Base-by-base conservation (phyloP, 768 basidiomycete genomes). In the Russula lepida region DNA sequence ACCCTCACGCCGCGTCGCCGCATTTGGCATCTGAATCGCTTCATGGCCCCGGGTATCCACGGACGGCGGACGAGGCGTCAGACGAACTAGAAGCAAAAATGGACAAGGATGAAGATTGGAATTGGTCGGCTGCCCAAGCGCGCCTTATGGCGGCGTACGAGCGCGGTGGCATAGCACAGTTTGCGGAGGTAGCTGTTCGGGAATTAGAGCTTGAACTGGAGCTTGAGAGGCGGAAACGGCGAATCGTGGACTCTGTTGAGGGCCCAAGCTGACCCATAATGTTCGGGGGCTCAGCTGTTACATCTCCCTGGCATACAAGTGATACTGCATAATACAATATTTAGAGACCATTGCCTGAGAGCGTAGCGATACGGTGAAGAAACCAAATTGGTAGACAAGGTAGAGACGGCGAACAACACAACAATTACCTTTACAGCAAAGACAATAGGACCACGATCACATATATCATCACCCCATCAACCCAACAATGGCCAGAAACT, bases 131-230 rank as follows among this genome's bases (percentile, higher is more conserved):
- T 0, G 80, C 84, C 0, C 76, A 86, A 62, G 71, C 76, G 51
- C 76, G 85, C 11, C 70, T 89, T 12, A 68, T 73, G 47, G 75
- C 69, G 6, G 84, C 84, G 0, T 89, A 80, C 63, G 80, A 85
- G 11, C 71, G 78, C 23, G 84, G 81, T 6, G 86, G 88, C 0
- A 72, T 87, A 32, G 66, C 75, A 0, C 73, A 77, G 1, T 87
- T 85, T 84, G 74, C 76, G 11, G 75, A 81, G 56, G 75, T 74
- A n/a, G 83, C 77, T 1, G 64, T 76, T 56, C 73, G 73, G 28
- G 87, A 88, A 68, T 61, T 84, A 51, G 85, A 88, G 67, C 76
- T 76, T 0, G 87, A 89, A 67, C 75, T 73, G 0, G 71, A 78
- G 44, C 61, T 77, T 13, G 85, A 86, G 67, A 71, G 81, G 51